Conservation (phyloP, 176 grass and related monocot genomes). For the Avena insularis region DNA sequence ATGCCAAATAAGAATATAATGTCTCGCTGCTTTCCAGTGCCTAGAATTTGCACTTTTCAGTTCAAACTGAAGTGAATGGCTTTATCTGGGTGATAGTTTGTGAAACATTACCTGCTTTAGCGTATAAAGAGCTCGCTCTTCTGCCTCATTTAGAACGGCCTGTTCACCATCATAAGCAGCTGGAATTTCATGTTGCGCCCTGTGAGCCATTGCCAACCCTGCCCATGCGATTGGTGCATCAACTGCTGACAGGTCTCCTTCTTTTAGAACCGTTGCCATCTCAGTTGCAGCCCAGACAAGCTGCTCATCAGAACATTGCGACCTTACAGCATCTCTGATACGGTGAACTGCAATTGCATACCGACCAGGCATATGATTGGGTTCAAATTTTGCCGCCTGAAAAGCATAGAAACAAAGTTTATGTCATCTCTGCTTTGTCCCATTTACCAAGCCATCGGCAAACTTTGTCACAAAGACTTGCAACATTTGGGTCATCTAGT, state of each 20-base stretch:
- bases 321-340: constrained; percentile 88
- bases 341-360: constrained; percentile 95
- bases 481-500: neutral
- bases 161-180: constrained; percentile 60
- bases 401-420: constrained; percentile 19
- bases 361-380: constrained; percentile 91
- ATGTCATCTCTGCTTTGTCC: neutral
- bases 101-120: constrained; percentile 77
- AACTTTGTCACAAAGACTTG: neutral
- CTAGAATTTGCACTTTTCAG: constrained; percentile 16
- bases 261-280: constrained; percentile 91
- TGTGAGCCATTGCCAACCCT: constrained; percentile 89
- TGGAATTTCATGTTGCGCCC: constrained; percentile 90
- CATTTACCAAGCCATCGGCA: constrained; percentile 15
- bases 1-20: constrained; percentile 32
- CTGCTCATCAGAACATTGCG: constrained; percentile 79
- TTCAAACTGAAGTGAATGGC: constrained; percentile 28
- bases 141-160: constrained; percentile 66
- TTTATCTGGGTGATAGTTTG: constrained; percentile 11
- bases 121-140: constrained; percentile 81
- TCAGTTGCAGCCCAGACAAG: constrained; percentile 93
- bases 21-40: constrained; percentile 13
- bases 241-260: constrained; percentile 83
- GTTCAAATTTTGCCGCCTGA: constrained; percentile 92
- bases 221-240: constrained; percentile 94